Evolutionary conservation across 1,284 basidiomycete genomes (phyloP).

Genomic region (Termitomyces sp.): DNA sequence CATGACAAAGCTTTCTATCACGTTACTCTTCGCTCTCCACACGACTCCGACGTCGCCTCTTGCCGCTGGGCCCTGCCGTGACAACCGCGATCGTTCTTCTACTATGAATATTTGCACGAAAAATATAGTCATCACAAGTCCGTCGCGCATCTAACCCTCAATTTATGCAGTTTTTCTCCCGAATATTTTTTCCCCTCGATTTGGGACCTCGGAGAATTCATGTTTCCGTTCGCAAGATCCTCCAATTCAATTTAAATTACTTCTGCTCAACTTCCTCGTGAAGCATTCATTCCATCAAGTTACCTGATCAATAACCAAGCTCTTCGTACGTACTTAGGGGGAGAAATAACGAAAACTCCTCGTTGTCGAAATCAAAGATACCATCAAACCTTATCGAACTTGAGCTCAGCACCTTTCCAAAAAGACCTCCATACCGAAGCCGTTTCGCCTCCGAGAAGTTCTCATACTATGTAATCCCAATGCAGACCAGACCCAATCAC

Average conservation of each 20-base stretch:
- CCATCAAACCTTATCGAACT: neutral
- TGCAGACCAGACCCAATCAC: neutral
- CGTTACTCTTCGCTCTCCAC: slow-evolving; percentile 7
- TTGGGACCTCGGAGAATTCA: slow-evolving; percentile 1
- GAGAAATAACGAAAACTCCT: neutral
- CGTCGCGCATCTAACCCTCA: neutral
- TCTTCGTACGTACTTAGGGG: neutral
- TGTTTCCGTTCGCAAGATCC: slow-evolving; percentile 6
- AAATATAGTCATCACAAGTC: neutral
- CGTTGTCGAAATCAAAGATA: neutral
- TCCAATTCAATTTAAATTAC: neutral
- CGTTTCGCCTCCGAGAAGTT: neutral
- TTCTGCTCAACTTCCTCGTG: neutral
- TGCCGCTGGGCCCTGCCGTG: too few relatives aligned
- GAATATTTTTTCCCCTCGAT: neutral
- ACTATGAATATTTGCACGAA: neutral
- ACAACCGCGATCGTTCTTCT: slow-evolving; percentile 2
- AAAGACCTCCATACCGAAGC: neutral
- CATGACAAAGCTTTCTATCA: slow-evolving; percentile 18
- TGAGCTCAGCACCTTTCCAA: neutral
- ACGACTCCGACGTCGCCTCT: neutral
- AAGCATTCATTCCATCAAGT: neutral
- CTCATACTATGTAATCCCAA: neutral
- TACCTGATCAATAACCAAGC: neutral
- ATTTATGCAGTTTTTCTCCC: neutral